Conservation (phyloP, 148 eudicot genomes). For the Spergularia bocconei region DNA sequence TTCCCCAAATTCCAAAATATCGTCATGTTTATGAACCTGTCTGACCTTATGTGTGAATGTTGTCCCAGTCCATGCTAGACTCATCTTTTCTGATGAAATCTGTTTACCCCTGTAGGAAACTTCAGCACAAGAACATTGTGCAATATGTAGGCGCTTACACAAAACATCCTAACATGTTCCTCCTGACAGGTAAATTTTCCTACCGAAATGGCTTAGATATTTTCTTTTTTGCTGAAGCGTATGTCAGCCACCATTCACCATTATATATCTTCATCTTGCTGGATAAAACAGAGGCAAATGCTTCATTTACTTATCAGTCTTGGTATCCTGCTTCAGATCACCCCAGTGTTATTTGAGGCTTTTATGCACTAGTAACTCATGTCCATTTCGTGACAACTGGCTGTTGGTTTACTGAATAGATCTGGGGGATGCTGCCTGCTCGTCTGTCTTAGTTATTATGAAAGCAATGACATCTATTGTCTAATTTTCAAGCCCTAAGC, state of each 20-base stretch:
- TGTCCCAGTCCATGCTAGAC: too few relatives aligned
- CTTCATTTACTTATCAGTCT: not conserved
- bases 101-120: slow-evolving; percentile 51
- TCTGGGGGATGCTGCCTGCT: too few relatives aligned
- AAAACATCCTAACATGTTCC: slow-evolving; percentile 56
- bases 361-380: not conserved
- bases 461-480: not conserved
- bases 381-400: too few relatives aligned
- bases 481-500: too few relatives aligned
- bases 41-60: not conserved
- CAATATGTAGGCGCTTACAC: slow-evolving; percentile 87
- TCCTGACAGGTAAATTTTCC: slow-evolving; percentile 68
- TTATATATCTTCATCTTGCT: not conserved
- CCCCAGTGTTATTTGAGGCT: not conserved
- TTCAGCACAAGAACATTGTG: slow-evolving; percentile 80
- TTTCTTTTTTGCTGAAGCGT: not conserved
- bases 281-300: not conserved
- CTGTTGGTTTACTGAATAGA: too few relatives aligned
- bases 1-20: not conserved
- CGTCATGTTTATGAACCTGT: not conserved
- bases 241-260: not conserved
- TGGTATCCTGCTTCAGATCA: not conserved
- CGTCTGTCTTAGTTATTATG: too few relatives aligned
- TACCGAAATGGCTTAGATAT: not conserved
- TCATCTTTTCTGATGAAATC: not conserved